These are phyloP conservation scores for Hymenoscyphus occultus DNA, from an alignment of 2,329 filamentous ascomycete species.

Conservation along the genomic window DNA sequence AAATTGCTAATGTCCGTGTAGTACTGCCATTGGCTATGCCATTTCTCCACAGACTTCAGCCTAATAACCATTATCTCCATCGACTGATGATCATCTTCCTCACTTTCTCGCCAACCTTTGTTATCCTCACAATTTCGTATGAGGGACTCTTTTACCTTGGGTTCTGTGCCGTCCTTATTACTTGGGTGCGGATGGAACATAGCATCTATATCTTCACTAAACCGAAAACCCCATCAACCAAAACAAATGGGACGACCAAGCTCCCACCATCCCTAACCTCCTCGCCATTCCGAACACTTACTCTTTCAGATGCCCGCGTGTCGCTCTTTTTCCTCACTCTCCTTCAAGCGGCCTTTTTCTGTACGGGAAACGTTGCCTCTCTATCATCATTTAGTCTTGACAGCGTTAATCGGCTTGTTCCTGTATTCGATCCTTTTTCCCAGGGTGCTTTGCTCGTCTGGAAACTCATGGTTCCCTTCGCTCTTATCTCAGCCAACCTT, in stretches of 20 bases:
- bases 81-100: conserved; percentile 86
- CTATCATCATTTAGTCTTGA: conserved; percentile 92
- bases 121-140: conserved; percentile 95
- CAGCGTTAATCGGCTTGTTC: conserved; percentile 80
- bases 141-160: conserved; percentile 94
- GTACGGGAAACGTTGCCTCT: conserved; percentile 92
- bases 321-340: conserved; percentile 94
- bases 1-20: conserved; percentile 34
- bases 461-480: conserved; percentile 92
- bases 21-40: conserved; percentile 75
- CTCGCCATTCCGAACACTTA: conserved; percentile 57
- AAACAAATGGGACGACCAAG: conserved; percentile 22
- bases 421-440: conserved; percentile 89
- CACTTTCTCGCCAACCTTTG: conserved; percentile 87
- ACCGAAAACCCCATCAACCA: conserved; percentile 21
- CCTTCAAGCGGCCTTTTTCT: conserved; percentile 94
- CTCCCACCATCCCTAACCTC: conserved; percentile 30
- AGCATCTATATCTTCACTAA: conserved; percentile 56
- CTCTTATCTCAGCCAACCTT: conserved; percentile 87
- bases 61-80: conserved; percentile 86
- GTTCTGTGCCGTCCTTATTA: conserved; percentile 77
- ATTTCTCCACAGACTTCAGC: conserved; percentile 73
- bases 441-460: conserved; percentile 83
- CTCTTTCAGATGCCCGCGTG: conserved; percentile 79
- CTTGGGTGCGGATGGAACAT: conserved; percentile 92